Evolutionary conservation across 2,329 filamentous ascomycete genomes (phyloP).

Genomic region (Aspergillus ochraceus): DNA sequence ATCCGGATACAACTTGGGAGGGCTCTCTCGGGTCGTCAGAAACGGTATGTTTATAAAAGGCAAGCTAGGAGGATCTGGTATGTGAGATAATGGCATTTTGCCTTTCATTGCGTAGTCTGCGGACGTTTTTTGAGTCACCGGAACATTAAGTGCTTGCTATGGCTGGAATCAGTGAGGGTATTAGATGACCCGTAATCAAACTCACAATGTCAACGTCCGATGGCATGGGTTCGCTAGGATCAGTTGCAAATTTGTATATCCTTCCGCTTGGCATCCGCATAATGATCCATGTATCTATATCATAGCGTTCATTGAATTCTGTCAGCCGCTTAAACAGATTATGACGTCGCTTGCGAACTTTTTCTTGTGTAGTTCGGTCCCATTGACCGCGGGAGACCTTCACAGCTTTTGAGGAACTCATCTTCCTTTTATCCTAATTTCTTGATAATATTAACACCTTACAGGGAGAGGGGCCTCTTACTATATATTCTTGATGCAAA

Average conservation of each 20-base stretch:
- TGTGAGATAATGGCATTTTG: not conserved
- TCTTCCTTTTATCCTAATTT: not conserved
- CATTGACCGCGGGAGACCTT: conserved; percentile 1
- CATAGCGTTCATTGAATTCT: conserved; percentile 5
- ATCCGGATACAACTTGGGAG: too few relatives aligned
- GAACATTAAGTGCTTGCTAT: not conserved
- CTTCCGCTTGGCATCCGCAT: conserved; percentile 6
- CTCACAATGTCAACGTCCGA: conserved; percentile 1
- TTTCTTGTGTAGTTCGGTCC: not conserved
- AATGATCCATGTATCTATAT: conserved; percentile 1
- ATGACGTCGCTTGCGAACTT: conserved; percentile 2
- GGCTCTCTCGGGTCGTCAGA: not conserved
- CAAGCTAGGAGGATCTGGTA: not conserved
- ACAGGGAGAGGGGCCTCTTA: not conserved
- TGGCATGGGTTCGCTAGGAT: conserved; percentile 3
- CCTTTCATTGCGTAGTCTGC: not conserved
- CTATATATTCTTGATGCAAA: not conserved
- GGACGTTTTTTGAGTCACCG: conserved; percentile 3
- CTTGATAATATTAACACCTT: not conserved
- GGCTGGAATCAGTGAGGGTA: not conserved
- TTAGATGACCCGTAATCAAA: not conserved
- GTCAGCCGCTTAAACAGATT: conserved; percentile 3
- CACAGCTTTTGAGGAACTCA: not conserved
- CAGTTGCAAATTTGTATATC: conserved; percentile 3
- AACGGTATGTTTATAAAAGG: conserved; percentile 4